Conservation (phyloP, 2,329 filamentous ascomycete genomes). For the Cytospora piceae region DNA sequence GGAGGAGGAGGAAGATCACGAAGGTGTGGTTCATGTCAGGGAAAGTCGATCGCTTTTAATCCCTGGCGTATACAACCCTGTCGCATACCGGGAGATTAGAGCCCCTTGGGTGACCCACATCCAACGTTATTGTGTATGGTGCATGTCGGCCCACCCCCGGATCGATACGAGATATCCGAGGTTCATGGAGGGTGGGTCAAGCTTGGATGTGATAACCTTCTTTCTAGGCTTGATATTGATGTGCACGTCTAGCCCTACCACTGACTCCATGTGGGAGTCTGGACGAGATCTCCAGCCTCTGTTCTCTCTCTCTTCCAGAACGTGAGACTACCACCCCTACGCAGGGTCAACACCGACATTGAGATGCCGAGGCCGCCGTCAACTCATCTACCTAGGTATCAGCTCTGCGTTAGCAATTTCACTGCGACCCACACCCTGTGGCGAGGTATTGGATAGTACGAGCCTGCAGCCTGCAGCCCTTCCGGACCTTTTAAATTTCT, state of each 20-base stretch:
- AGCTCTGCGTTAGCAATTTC: background rate
- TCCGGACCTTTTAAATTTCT: background rate
- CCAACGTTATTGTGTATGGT: no score
- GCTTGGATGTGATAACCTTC: no score
- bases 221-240: no score
- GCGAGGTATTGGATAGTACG: background rate
- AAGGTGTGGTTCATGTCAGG: background rate
- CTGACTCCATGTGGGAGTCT: no score
- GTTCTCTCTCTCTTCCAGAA: no score
- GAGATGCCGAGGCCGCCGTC: background rate
- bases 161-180: background rate
- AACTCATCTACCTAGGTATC: no score
- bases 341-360: no score
- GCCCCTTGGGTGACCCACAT: background rate
- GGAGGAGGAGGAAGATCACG: constrained; percentile 3
- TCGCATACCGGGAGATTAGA: constrained; percentile 10
- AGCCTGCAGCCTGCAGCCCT: constrained; percentile 16
- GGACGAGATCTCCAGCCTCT: no score
- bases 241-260: no score
- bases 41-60: constrained; percentile 15
- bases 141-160: background rate
- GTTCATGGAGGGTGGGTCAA: no score
- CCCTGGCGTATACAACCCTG: background rate
- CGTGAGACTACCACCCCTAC: no score
- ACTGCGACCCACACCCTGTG: background rate